Conservation (phyloP, 2,329 filamentous ascomycete species). For the Aphanoascus verrucosus region DNA sequence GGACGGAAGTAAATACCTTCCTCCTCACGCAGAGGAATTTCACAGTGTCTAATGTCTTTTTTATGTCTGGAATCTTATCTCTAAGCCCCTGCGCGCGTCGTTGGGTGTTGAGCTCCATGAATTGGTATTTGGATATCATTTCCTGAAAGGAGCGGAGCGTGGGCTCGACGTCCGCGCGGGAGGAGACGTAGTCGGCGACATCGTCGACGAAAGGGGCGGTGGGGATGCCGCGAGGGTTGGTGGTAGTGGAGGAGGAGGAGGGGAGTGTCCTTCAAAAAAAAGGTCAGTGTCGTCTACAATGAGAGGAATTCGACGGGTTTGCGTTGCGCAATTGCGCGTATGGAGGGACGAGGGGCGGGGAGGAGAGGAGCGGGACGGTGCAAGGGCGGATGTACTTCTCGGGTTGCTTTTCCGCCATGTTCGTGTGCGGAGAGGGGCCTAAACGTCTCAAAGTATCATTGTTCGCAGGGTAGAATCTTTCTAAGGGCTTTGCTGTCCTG, state of each 20-base stretch:
- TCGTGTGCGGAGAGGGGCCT: conserved; percentile 5
- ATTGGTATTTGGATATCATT: conserved; percentile 82
- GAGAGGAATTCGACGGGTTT: conserved; percentile 1
- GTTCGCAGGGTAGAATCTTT: too few relatives aligned
- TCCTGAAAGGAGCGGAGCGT: conserved; percentile 40
- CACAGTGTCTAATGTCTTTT: conserved; percentile 89
- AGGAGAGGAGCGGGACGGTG: conserved; percentile 1
- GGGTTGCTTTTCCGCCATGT: conserved; percentile 27
- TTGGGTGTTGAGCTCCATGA: conserved; percentile 94
- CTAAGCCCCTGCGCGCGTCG: conserved; percentile 68
- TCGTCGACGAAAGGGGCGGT: conserved; percentile 39
- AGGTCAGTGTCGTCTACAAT: conserved; percentile 8
- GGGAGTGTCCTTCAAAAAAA: conserved; percentile 19
- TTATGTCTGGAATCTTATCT: conserved; percentile 95
- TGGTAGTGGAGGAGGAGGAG: conserved; percentile 19
- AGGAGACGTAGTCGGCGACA: conserved; percentile 38
- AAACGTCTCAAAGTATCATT: too few relatives aligned
- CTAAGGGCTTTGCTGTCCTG: too few relatives aligned
- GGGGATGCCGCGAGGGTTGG: conserved; percentile 39
- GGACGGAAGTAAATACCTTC: conserved; percentile 42
- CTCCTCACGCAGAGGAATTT: conserved; percentile 68
- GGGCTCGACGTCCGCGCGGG: conserved; percentile 36
- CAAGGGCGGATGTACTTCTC: conserved; percentile 19
- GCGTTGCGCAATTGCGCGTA: conserved; percentile 1
- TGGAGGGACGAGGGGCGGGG: not conserved